Percentiles rank a stretch among this genome's conserved stretches.
Evolutionary conservation across 805 yeast genomes (phyloP).

Genomic region (Metschnikowia arizonensis): DNA sequence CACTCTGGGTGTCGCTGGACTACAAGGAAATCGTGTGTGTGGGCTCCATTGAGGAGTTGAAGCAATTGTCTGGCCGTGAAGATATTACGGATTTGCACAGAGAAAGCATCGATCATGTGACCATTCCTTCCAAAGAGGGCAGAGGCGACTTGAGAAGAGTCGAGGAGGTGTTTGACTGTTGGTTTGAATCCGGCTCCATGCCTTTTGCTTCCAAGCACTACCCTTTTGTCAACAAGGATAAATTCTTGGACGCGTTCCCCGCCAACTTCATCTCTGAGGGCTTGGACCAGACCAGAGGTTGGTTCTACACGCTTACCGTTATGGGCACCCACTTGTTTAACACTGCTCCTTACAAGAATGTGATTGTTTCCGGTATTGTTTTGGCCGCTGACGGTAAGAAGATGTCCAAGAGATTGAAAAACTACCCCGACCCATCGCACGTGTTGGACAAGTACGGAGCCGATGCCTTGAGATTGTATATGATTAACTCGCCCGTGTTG

Average conservation of each 20-base stretch:
- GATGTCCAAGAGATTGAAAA: constrained; percentile 97
- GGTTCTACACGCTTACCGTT: constrained; percentile 97
- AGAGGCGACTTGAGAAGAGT: constrained; percentile 84
- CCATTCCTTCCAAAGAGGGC: constrained; percentile 89
- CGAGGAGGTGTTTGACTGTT: constrained; percentile 98
- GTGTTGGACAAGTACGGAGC: constrained; percentile 91
- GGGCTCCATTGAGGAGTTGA: constrained; percentile 86
- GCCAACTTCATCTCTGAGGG: constrained; percentile 99
- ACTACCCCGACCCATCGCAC: constrained; percentile 90
- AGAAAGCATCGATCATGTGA: constrained; percentile 83
- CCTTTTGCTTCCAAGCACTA: constrained; percentile 96
- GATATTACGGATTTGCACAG: constrained; percentile 91
- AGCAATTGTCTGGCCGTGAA: constrained; percentile 73
- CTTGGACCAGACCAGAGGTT: constrained; percentile 98
- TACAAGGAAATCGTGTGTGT: constrained; percentile 87
- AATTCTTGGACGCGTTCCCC: constrained; percentile 75
- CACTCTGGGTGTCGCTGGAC: constrained; percentile 96
- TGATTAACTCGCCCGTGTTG: constrained; percentile 95
- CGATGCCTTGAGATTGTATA: constrained; percentile 91
- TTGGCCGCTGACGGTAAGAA: constrained; percentile 98
- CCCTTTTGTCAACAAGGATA: constrained; percentile 83
- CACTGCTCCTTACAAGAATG: constrained; percentile 90
- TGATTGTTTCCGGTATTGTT: constrained; percentile 93
- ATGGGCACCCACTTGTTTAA: constrained; percentile 93
- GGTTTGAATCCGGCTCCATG: constrained; percentile 99